Evolutionary conservation across 179 eudicot genomes (phyloP).

Genomic region (Kewa caespitosa): DNA sequence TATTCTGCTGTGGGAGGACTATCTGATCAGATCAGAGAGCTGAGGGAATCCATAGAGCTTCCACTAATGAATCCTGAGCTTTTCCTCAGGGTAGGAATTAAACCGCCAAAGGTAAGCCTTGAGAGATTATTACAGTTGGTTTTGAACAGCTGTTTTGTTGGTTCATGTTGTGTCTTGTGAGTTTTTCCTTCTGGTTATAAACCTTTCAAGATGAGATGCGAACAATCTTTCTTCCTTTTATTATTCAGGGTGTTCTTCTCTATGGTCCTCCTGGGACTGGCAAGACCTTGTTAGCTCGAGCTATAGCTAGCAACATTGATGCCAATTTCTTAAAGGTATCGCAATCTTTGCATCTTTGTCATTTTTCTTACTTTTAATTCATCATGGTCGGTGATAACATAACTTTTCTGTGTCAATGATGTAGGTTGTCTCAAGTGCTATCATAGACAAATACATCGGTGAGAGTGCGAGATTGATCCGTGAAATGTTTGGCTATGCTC

Average conservation of each 20-base stretch:
- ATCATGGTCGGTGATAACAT: no score
- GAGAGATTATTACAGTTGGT: neutral
- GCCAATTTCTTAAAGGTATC: constrained; percentile 92
- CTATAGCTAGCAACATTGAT: constrained; percentile 97
- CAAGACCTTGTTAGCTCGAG: constrained; percentile 94
- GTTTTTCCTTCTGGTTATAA: neutral
- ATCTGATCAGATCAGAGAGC: constrained; percentile 92
- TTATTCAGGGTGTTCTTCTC: constrained; percentile 97
- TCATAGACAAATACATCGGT: constrained; percentile 95
- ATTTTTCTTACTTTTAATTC: neutral
- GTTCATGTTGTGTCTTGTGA: neutral
- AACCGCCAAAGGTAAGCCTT: constrained; percentile 72
- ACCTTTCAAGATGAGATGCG: neutral
- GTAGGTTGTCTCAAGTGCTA: constrained; percentile 98
- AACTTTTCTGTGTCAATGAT: neutral
- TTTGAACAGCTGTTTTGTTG: neutral
- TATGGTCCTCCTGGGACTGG: constrained; percentile 99
- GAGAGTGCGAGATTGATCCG: constrained; percentile 98
- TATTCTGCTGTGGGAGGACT: constrained; percentile 98
- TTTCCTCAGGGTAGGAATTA: constrained; percentile 85
- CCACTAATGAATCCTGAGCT: constrained; percentile 99
- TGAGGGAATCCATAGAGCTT: constrained; percentile 91
- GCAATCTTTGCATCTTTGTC: neutral
- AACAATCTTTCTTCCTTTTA: neutral
- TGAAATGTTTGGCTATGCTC: constrained; percentile 96